Evolutionary conservation across 108 stramenopile species (phyloP), one percentile per base, ranked within the genome.

Genomic region (Nannochloropsis gaditana): DNA sequence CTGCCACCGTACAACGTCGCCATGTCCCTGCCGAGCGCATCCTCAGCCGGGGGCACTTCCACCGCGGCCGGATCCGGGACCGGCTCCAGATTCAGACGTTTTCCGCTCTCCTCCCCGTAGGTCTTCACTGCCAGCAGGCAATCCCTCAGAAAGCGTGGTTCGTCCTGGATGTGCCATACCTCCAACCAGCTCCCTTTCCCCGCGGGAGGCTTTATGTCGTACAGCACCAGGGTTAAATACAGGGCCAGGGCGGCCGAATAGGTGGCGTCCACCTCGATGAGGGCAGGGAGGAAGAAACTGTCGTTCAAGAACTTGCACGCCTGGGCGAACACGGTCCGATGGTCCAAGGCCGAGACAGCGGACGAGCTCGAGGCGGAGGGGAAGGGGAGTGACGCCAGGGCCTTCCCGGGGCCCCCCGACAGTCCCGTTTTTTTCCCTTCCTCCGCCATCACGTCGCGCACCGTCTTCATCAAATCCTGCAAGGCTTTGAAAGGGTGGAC

Each of bases 381-480:
- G 19, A 15, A 15, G 15, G n/a, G 15, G 31, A 31, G 31, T 31
- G 31, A 31, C n/a, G 59, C 59, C n/a, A n/a, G 10, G 10, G 47
- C 47, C 0, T 15, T 15, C 15, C 47, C 47, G 11, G 11, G 11
- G 0, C 47, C 47, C 15, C 47, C 47, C 15, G 11, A 15, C 15
- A n/a, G 59, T n/a, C 59, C 59, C 19, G 19, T n/a, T n/a, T 73
- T 73, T n/a, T n/a, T 73, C 8, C 59, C 59, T 73, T 73, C 59
- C 59, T 73, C 59, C 59, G 59, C 59, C 59, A 73, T 73, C 19
- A 73, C 59, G 6, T 73, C 59, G 19, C 59, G 59, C 59, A 73
- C 59, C 4, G 59, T 73, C n/a, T 73, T 73, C 59, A 73, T 73
- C 59, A 73, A n/a, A 8, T 73, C 59, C 59, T 73, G 59, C 59